Conservation (phyloP, 352 stramenopile genomes). For the Pythium guiyangense region DNA sequence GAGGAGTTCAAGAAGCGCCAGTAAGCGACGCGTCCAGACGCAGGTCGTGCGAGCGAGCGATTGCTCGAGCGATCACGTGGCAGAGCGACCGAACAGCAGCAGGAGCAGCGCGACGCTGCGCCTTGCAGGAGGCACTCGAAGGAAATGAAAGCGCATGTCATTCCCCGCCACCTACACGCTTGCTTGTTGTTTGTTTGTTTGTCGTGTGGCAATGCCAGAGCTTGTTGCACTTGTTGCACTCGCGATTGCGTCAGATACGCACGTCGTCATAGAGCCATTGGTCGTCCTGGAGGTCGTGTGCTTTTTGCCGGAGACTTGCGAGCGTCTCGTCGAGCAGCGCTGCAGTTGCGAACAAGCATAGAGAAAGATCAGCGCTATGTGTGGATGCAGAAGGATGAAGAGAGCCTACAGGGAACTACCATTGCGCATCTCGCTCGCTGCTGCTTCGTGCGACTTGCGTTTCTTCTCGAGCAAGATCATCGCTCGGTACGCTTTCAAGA, state of each 20-base stretch:
- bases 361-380: slow-evolving; percentile 14
- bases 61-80: not conserved
- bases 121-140: no score
- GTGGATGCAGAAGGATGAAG: not conserved
- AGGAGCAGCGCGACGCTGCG: not conserved
- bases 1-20: slow-evolving; percentile 90
- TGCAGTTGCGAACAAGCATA: no score
- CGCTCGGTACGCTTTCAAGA: slow-evolving; percentile 27
- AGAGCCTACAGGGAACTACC: slow-evolving; percentile 13
- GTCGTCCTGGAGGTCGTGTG: slow-evolving; percentile 55
- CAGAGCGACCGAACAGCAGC: not conserved
- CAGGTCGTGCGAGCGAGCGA: not conserved
- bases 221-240: not conserved
- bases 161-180: not conserved
- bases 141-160: no score
- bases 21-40: slow-evolving; percentile 17
- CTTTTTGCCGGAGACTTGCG: slow-evolving; percentile 40
- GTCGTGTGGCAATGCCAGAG: not conserved
- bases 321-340: slow-evolving; percentile 52
- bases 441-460: slow-evolving; percentile 39
- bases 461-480: slow-evolving; percentile 56
- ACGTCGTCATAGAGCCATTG: slow-evolving; percentile 77
- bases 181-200: not conserved
- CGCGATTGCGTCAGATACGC: slow-evolving; percentile 24
- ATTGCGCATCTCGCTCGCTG: slow-evolving; percentile 35